Evolutionary conservation across 495 filamentous ascomycete species (phyloP).

Genomic region (Neurospora sp.): DNA sequence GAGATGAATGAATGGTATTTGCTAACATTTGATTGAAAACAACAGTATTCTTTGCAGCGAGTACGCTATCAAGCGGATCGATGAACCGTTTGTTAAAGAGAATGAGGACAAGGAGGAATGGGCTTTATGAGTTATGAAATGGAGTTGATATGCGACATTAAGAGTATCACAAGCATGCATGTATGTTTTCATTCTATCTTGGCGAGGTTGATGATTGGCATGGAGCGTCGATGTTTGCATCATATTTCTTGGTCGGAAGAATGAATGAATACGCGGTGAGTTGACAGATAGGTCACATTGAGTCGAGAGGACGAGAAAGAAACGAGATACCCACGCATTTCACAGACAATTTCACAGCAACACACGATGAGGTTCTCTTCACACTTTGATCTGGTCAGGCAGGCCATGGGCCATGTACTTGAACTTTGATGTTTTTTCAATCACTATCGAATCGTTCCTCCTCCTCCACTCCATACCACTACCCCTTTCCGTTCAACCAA

Average conservation of each 20-base stretch:
- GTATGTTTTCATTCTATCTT: neutral
- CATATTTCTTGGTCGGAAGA: neutral
- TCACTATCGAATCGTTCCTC: neutral
- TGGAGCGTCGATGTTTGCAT: neutral
- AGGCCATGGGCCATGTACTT: neutral
- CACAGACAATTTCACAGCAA: neutral
- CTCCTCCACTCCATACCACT: neutral
- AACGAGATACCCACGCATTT: neutral
- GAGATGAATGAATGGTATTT: neutral
- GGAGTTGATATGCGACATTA: neutral
- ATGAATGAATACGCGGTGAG: neutral
- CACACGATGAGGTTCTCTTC: too few species aligned
- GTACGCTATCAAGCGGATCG: constrained; percentile 83
- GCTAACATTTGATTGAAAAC: neutral
- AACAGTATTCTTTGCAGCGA: constrained; percentile 80
- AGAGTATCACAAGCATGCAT: neutral
- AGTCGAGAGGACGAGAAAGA: neutral
- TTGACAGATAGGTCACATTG: neutral
- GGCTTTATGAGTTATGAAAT: constrained; percentile 47
- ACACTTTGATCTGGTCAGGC: too few species aligned
- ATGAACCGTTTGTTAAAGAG: constrained; percentile 74
- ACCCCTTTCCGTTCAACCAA: neutral
- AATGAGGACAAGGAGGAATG: constrained; percentile 71
- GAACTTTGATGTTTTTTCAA: neutral
- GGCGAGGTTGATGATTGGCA: neutral